These are phyloP conservation scores for Bryoerythrophyllum caledonicum DNA, from an alignment of 225 moss, liverwort and hornwort genomes.

Conservation along the genomic window DNA sequence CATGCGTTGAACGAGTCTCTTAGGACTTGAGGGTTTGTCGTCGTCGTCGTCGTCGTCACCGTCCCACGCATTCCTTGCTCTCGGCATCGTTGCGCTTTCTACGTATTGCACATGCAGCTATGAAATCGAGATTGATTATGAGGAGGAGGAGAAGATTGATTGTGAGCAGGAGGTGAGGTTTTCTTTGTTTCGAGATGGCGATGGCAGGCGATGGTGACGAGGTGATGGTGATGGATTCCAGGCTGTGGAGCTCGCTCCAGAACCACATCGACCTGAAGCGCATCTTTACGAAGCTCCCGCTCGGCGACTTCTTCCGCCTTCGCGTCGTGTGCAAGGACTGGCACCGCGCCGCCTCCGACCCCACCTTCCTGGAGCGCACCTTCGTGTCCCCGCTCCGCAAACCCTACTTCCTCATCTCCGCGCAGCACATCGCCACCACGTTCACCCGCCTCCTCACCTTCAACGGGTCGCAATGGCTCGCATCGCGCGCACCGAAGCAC, in stretches of 20 bases:
- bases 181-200: not conserved
- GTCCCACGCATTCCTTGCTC: not conserved
- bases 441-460: not conserved
- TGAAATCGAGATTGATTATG: too few relatives aligned
- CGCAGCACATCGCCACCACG: fast-evolving
- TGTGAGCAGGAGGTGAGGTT: not conserved
- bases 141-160: not conserved
- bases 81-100: too few relatives aligned
- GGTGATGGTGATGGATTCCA: slow-evolving; percentile 1
- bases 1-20: not conserved
- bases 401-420: slow-evolving; percentile 19
- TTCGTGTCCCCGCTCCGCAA: slow-evolving; percentile 2
- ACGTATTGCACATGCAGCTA: too few relatives aligned
- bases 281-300: slow-evolving; percentile 20
- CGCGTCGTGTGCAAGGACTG: slow-evolving; percentile 37
- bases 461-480: not conserved
- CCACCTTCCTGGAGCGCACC: slow-evolving; percentile 21
- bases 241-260: slow-evolving; percentile 25
- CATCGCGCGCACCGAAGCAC: too few relatives aligned
- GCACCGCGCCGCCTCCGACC: slow-evolving; percentile 23
- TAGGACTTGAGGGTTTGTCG: not conserved
- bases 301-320: slow-evolving; percentile 16
- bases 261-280: slow-evolving; percentile 8
- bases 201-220: not conserved
- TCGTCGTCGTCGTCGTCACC: not conserved